Conservation (phyloP, 139 green algal genomes). For the Trebouxia sp. region DNA sequence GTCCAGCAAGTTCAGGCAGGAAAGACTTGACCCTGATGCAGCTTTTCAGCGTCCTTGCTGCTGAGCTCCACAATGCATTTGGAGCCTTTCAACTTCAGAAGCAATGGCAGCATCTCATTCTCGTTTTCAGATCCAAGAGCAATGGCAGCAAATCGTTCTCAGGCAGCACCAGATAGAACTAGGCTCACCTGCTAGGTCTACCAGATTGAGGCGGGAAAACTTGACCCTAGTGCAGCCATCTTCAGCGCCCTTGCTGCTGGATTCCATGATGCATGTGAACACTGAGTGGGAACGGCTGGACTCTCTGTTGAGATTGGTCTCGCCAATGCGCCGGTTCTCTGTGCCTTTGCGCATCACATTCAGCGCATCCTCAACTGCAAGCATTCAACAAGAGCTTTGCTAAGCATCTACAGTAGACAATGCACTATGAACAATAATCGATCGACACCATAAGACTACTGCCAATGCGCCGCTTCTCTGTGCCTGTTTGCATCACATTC, state of each 20-base stretch:
- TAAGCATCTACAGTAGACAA: not conserved
- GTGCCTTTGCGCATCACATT: slow-evolving; percentile 37
- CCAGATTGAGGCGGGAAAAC: slow-evolving; percentile 43
- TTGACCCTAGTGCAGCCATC: slow-evolving; percentile 35
- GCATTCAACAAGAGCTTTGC: too few species aligned
- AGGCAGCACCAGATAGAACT: not conserved
- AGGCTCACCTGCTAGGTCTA: slow-evolving; percentile 62
- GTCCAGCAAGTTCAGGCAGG: too few species aligned
- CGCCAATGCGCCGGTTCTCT: slow-evolving; percentile 32
- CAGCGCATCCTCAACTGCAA: slow-evolving; percentile 39
- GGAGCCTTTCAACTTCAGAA: too few species aligned
- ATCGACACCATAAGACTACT: not conserved
- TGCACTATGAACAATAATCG: not conserved
- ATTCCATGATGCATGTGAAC: slow-evolving; percentile 44
- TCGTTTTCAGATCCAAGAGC: too few species aligned
- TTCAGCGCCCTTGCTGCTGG: slow-evolving; percentile 30
- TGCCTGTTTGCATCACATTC: slow-evolving; percentile 37
- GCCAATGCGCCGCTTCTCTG: slow-evolving; percentile 31
- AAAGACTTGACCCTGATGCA: too few species aligned
- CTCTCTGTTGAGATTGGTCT: slow-evolving; percentile 41
- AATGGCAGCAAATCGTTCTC: not conserved
- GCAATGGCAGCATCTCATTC: too few species aligned
- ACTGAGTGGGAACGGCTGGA: slow-evolving; percentile 49
- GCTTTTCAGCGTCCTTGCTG: too few species aligned
- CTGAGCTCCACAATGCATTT: too few species aligned